phyloP scores from a whole-genome alignment of 108 stramenopile genomes.

The Pinguiococcus pyrenoidosus region DNA sequence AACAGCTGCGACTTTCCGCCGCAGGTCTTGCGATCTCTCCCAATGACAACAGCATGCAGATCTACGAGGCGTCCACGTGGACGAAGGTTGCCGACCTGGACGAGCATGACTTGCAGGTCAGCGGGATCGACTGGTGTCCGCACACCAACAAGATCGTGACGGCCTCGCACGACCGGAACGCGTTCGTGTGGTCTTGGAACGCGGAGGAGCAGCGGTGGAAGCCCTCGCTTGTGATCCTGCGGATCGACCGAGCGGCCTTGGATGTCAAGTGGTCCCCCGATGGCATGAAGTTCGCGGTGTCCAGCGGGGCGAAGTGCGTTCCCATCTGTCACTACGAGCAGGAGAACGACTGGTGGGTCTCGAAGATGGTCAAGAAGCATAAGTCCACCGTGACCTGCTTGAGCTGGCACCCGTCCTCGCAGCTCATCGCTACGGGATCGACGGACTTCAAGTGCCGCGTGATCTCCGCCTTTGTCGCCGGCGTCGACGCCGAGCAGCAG shows the following conservation, averaged over 20 bases:
- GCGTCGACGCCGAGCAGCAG: constrained; percentile 2
- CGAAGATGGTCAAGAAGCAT: constrained; percentile 45
- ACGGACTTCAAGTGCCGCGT: constrained; percentile 41
- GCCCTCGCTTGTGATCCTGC: constrained; percentile 38
- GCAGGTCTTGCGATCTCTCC: constrained; percentile 35
- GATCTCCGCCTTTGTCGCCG: constrained; percentile 10
- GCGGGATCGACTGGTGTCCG: constrained; percentile 45
- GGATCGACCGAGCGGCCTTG: constrained; percentile 41
- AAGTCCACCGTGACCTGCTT: constrained; percentile 38
- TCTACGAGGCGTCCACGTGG: constrained; percentile 28
- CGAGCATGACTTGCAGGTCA: constrained; percentile 45
- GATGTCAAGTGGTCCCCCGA: constrained; percentile 44
- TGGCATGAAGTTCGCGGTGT: constrained; percentile 45
- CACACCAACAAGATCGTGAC: constrained; percentile 48
- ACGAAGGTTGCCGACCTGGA: constrained; percentile 10
- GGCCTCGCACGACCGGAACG: constrained; percentile 50
- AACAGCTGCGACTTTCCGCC: not conserved
- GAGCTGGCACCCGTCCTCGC: constrained; percentile 41
- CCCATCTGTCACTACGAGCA: constrained; percentile 41
- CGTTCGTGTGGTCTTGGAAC: constrained; percentile 47
- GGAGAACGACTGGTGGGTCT: constrained; percentile 45
- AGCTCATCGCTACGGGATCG: constrained; percentile 34
- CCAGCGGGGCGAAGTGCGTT: constrained; percentile 39
- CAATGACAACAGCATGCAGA: constrained; percentile 30
- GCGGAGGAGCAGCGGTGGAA: constrained; percentile 20